Base-by-base conservation (phyloP, 2,329 filamentous ascomycete genomes). In the Ophiostoma perfectum region DNA sequence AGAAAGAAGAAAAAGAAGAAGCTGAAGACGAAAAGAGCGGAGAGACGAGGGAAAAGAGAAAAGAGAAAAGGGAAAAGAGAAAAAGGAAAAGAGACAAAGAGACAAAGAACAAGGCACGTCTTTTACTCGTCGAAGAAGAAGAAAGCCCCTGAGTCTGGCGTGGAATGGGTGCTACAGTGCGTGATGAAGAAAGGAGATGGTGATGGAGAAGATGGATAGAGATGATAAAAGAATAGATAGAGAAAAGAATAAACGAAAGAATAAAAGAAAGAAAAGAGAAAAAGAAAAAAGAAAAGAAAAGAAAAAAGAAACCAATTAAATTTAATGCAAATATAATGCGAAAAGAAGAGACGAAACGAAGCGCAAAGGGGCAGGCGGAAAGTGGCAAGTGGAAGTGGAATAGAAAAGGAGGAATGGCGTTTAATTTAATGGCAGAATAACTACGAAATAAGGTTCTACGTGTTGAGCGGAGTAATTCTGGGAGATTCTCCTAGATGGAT, bases 341-440 rank as follows among this genome's bases (percentile, higher is more conserved):
- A 11, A 27, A 18, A 52, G 49, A 18, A 27, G 47, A 52, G 18
- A 52, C 47, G 47, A 52, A 52, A 52, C 47, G 47, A 49, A 52
- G 62, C 44, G 60, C 44, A 60, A 62, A 47, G 39, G 39, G 52
- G 49, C 42, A 47, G 47, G 18, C 36, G 63, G 63, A 64, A 64
- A 64, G 63, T 9, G 27, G 41, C 27, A 41, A 44, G 42, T 36
- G 36, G 58, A 41, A 44, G 42, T 36, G 36, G 58, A 41, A 44
- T 18, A 18, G 18, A 38, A 58, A 36, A 58, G 52, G 52, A 58
- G 52, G 52, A 6, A 55, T 49, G 18, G n/a, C 18, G 27, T 12
- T 60, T 60, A 60, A 60, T 36, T 60, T 11, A 38, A 60, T 60
- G 36, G 27, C 55, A 38, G 27, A 27, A 27, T 27, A 27, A 27